Conservation (phyloP, 2,329 filamentous ascomycete genomes). For the Microascus cirrosus region DNA sequence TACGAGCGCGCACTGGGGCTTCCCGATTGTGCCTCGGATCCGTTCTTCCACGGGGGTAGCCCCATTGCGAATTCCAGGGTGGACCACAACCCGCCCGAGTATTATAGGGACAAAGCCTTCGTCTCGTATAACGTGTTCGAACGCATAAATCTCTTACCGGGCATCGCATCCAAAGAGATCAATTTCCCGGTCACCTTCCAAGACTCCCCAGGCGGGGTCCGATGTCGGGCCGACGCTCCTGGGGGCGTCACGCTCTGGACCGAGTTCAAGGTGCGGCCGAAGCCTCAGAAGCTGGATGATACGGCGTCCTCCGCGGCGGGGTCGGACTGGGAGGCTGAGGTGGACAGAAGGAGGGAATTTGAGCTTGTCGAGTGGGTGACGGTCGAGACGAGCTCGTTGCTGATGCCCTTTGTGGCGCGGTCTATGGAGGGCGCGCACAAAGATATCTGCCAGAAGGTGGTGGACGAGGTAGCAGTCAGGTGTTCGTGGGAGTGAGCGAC, state of each 20-base stretch:
- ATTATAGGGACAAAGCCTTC: slow-evolving; percentile 11
- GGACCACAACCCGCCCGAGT: slow-evolving; percentile 15
- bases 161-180: slow-evolving; percentile 25
- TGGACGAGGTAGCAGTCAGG: slow-evolving; percentile 16
- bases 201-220: slow-evolving; percentile 24
- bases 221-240: slow-evolving; percentile 29
- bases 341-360: slow-evolving; percentile 11
- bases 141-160: slow-evolving; percentile 23
- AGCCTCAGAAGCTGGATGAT: neutral
- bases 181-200: slow-evolving; percentile 31
- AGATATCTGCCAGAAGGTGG: slow-evolving; percentile 17
- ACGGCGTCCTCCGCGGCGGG: neutral
- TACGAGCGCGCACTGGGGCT: slow-evolving; percentile 22
- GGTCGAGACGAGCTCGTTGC: slow-evolving; percentile 20
- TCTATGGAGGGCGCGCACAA: slow-evolving; percentile 17
- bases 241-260: slow-evolving; percentile 30
- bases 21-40: slow-evolving; percentile 22
- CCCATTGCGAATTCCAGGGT: slow-evolving; percentile 9
- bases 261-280: slow-evolving; percentile 14
- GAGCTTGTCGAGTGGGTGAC: slow-evolving; percentile 20
- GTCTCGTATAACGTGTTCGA: slow-evolving; percentile 19
- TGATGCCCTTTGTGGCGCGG: slow-evolving; percentile 22
- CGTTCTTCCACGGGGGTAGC: slow-evolving; percentile 26
- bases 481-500: slow-evolving; percentile 6
- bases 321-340: slow-evolving; percentile 9